phyloP scores from a whole-genome alignment of 139 green algal species.

The Coelastrella sp. region DNA sequence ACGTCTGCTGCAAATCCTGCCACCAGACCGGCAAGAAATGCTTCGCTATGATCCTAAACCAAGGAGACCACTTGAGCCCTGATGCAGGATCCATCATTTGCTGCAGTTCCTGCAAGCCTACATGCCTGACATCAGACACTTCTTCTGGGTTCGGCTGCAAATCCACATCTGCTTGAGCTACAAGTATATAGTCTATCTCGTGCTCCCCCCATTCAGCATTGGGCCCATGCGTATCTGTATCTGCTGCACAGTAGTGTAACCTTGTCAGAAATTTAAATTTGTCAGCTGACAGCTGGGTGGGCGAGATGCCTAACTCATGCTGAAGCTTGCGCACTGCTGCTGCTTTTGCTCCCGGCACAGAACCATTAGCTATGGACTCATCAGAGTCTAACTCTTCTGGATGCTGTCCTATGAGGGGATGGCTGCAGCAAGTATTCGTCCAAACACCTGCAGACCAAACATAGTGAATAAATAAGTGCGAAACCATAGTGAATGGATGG shows the following conservation, averaged over 20 bases:
- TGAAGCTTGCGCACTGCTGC: slow-evolving; percentile 89
- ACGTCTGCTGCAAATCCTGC: slow-evolving; percentile 74
- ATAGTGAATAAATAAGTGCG: not conserved
- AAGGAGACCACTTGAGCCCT: slow-evolving; percentile 89
- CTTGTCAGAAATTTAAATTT: slow-evolving; percentile 88
- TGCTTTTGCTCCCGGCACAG: slow-evolving; percentile 68
- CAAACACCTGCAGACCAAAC: slow-evolving; percentile 39
- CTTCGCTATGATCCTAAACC: slow-evolving; percentile 95
- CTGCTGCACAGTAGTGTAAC: slow-evolving; percentile 94
- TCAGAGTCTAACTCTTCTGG: slow-evolving; percentile 78
- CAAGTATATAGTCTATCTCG: slow-evolving; percentile 97
- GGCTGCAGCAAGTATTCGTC: slow-evolving; percentile 97
- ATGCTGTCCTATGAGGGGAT: slow-evolving; percentile 87
- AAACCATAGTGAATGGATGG: not conserved
- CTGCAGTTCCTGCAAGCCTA: slow-evolving; percentile 63
- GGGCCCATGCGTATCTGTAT: slow-evolving; percentile 69
- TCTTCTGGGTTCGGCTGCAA: slow-evolving; percentile 89
- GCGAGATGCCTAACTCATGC: slow-evolving; percentile 92
- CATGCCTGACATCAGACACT: slow-evolving; percentile 55
- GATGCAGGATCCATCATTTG: slow-evolving; percentile 80
- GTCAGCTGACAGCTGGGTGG: slow-evolving; percentile 53
- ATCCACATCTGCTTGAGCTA: slow-evolving; percentile 65
- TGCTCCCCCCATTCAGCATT: slow-evolving; percentile 88
- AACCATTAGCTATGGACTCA: slow-evolving; percentile 50
- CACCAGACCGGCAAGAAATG: slow-evolving; percentile 92